Conservation (phyloP, 148 eudicot species). For the Cornus controversa region DNA sequence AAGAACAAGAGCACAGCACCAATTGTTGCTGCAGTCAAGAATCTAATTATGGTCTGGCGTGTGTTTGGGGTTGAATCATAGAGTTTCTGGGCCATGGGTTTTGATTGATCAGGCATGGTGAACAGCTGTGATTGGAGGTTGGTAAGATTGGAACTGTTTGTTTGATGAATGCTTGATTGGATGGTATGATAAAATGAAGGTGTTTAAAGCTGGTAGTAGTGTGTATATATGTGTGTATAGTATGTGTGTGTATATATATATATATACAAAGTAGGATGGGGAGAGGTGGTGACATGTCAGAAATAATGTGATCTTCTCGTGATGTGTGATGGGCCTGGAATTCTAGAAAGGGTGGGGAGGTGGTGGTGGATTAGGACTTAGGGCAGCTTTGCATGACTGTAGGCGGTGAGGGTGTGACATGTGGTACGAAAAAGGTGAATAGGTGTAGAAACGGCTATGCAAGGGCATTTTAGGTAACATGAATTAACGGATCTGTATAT, state of each 20-base stretch:
- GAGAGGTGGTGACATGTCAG: neutral
- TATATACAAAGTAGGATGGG: neutral
- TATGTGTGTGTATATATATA: too few species aligned
- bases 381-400: neutral
- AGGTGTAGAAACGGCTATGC: neutral
- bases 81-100: slow-evolving; percentile 17
- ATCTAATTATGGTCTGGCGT: neutral
- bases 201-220: too few species aligned
- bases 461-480: too few species aligned
- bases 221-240: too few species aligned
- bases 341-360: neutral
- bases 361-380: neutral
- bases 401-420: neutral
- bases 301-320: neutral
- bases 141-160: neutral
- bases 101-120: slow-evolving; percentile 20
- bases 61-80: slow-evolving; percentile 18
- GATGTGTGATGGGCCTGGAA: neutral
- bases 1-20: neutral
- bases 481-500: too few species aligned
- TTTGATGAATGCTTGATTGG: neutral
- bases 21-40: neutral
- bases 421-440: neutral
- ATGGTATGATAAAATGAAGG: too few species aligned
- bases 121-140: neutral